These are phyloP conservation scores for Dothistroma pini DNA, from an alignment of 2,329 filamentous ascomycete genomes.

Conservation along the genomic window DNA sequence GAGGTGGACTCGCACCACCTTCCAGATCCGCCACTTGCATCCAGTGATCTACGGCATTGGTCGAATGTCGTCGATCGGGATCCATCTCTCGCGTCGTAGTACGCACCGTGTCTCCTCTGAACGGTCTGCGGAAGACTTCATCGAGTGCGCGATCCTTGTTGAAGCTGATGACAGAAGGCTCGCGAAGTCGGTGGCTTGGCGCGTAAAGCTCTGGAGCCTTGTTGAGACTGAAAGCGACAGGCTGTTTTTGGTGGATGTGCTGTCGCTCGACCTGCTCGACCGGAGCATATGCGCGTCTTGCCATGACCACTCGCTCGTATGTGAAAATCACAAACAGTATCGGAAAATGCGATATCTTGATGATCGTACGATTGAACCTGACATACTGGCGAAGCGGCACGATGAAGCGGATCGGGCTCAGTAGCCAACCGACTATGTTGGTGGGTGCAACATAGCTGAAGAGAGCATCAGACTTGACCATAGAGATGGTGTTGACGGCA, in stretches of 20 bases:
- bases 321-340: conserved; percentile 80
- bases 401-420: conserved; percentile 76
- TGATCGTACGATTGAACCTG: conserved; percentile 80
- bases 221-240: conserved; percentile 32
- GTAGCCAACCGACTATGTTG: conserved; percentile 85
- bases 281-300: conserved; percentile 72
- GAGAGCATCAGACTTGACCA: conserved; percentile 96
- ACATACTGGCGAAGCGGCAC: conserved; percentile 80
- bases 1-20: conserved; percentile 53
- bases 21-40: conserved; percentile 67
- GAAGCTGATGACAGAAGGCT: conserved; percentile 83
- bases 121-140: conserved; percentile 76
- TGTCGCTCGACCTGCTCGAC: conserved; percentile 78
- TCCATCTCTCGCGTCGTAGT: conserved; percentile 46
- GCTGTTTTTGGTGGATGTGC: conserved; percentile 26
- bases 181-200: conserved; percentile 56
- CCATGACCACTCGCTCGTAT: conserved; percentile 79
- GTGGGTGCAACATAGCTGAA: conserved; percentile 92
- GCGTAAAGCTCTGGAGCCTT: conserved; percentile 61
- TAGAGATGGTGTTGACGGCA: conserved; percentile 93
- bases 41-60: conserved; percentile 82
- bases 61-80: conserved; percentile 65
- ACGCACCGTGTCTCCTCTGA: conserved; percentile 57
- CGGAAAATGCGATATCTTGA: conserved; percentile 87
- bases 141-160: conserved; percentile 88